Conservation (phyloP, 2,329 filamentous ascomycete genomes). For the Fusarium annulatum region DNA sequence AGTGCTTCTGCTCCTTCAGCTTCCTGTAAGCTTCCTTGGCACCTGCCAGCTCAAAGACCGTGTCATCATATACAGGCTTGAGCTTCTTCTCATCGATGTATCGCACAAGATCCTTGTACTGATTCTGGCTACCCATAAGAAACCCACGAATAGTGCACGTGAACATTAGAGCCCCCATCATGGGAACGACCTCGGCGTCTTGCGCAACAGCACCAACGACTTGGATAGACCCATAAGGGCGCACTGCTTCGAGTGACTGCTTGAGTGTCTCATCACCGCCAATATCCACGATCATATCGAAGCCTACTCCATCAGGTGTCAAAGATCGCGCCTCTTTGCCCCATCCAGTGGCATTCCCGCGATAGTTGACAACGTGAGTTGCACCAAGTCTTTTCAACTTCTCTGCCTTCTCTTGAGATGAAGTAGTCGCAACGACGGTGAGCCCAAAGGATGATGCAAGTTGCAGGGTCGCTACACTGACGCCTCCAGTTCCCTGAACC, state of each 20-base stretch:
- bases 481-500: conserved; percentile 55
- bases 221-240: conserved; percentile 49
- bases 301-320: conserved; percentile 59
- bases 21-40: conserved; percentile 48
- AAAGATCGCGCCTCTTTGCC: conserved; percentile 65
- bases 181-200: conserved; percentile 31
- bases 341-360: conserved; percentile 64
- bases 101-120: conserved; percentile 45
- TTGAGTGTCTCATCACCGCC: conserved; percentile 71
- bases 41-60: conserved; percentile 46
- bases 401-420: conserved; percentile 64
- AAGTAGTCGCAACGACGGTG: conserved; percentile 69
- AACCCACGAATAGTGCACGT: conserved; percentile 47
- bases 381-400: conserved; percentile 67
- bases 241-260: conserved; percentile 64
- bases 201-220: conserved; percentile 48
- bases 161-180: conserved; percentile 41
- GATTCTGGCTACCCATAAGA: conserved; percentile 40
- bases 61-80: conserved; percentile 47
- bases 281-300: conserved; percentile 74
- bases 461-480: conserved; percentile 52
- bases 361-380: conserved; percentile 71
- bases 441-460: conserved; percentile 62
- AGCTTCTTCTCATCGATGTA: conserved; percentile 50
- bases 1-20: conserved; percentile 50